Evolutionary conservation across 805 yeast species (phyloP).

Genomic region (Zygotorulaspora sp.): DNA sequence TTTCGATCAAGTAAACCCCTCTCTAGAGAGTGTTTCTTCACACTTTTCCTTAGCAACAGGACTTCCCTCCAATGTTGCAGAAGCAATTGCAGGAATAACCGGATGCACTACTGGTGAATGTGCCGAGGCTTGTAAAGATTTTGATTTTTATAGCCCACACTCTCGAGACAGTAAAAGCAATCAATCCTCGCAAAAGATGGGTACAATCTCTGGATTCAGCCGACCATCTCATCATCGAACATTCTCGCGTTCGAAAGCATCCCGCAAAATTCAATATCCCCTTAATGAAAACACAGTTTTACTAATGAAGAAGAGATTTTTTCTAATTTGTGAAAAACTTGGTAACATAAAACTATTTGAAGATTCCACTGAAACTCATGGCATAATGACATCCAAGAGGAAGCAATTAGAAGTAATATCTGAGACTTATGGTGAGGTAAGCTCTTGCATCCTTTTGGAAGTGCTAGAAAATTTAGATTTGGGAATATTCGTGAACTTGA

Average conservation of each 20-base stretch:
- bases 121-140: constrained; percentile 4
- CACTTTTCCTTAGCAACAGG: constrained; percentile 3
- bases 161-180: constrained; percentile 1
- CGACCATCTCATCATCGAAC: constrained; percentile 18
- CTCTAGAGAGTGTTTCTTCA: not conserved
- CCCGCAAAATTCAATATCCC: constrained; percentile 25
- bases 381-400: constrained; percentile 14
- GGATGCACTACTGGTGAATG: constrained; percentile 12
- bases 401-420: constrained; percentile 27
- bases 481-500: constrained; percentile 30
- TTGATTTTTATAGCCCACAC: not conserved
- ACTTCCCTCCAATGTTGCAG: constrained; percentile 23
- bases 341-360: constrained; percentile 10
- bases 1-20: constrained; percentile 38
- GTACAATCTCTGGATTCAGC: constrained; percentile 5
- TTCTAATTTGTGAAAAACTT: constrained; percentile 23
- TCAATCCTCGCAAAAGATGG: constrained; percentile 3
- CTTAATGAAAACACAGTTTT: constrained; percentile 27
- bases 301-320: constrained; percentile 22
- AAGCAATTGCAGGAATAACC: constrained; percentile 23
- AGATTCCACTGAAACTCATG: constrained; percentile 12
- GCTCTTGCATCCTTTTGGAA: constrained; percentile 27
- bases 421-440: constrained; percentile 32
- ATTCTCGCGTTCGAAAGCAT: constrained; percentile 19
- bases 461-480: constrained; percentile 33